Base-by-base conservation (phyloP, 805 yeast species). In the Teunomyces lycoperdinae region DNA sequence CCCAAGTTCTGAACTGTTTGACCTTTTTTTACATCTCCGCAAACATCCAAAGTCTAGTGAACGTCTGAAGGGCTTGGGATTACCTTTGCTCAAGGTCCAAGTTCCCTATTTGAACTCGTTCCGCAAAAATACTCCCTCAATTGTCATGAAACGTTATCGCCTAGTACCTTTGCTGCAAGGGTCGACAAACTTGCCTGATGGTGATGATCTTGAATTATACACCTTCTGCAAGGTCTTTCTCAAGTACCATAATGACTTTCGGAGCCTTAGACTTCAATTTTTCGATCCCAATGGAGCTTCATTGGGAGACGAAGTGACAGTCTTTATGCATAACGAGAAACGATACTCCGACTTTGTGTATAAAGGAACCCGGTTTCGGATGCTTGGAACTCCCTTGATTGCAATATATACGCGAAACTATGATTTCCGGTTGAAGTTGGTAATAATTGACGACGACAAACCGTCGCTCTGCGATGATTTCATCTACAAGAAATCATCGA, bases 321-420 rank as follows among this genome's bases (percentile, higher is more conserved):
- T 63, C 42, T 72, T 71, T 47, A 70, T 68, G 53, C 64, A 68
- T 56, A 64, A 64, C 46, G 60, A 56, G 52, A 60, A 64, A 46
- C 72, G 76, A 3, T 69, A 66, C 52, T 62, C 73, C 9, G 77
- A 73, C 56, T 73, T 73, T 52, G 56, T 43, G 28, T 72, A 69
- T 50, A 61, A 62, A 33, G 52, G 50, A 34, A 71, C 76, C 3
- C 54, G 74, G 10, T 73, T 73, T 52, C 60, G 77, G 42, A 57
- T 71, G 4, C 42, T 67, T 14, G 77, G 77, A 4, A 63, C 74
- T 4, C 51, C 73, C 5, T 49, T 68, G n/a, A 47, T 62, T 2
- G 58, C 60, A 48, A 65, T 67, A 3, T 61, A 66, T 50, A 53
- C 65, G n/a, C 49, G 56, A 46, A 56, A 50, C 29, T 64, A 63